phyloP scores from a whole-genome alignment of 331 rosid genomes.

The Pyracantha coccinea region DNA sequence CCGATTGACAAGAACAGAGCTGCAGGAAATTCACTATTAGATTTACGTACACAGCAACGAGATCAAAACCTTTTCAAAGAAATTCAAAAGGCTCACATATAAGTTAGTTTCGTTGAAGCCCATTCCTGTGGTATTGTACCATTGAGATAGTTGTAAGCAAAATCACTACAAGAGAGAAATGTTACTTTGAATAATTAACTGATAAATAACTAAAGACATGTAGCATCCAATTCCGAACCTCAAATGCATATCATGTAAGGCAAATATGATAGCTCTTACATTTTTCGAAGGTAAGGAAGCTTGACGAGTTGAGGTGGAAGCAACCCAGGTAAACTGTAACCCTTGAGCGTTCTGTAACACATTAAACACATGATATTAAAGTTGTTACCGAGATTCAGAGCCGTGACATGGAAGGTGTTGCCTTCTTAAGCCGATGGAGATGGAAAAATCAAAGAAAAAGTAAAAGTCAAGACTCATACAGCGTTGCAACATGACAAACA shows the following conservation, averaged over 20 bases:
- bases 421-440: no score
- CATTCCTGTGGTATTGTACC: slow-evolving; percentile 75
- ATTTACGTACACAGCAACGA: background rate
- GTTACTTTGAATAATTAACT: background rate
- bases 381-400: background rate
- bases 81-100: slow-evolving; percentile 40
- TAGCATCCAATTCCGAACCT: no score
- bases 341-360: slow-evolving; percentile 38
- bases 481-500: slow-evolving; percentile 56
- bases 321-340: slow-evolving; percentile 53
- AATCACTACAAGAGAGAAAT: slow-evolving; percentile 40
- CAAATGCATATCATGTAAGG: no score
- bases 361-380: background rate
- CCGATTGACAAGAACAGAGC: slow-evolving; percentile 58
- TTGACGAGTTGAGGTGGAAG: slow-evolving; percentile 79
- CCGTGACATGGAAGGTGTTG: background rate
- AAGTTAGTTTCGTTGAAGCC: slow-evolving; percentile 43
- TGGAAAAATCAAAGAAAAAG: no score
- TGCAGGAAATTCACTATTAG: slow-evolving; percentile 29
- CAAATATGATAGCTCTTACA: slow-evolving; percentile 35
- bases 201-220: background rate
- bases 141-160: slow-evolving; percentile 53
- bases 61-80: background rate
- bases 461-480: slow-evolving; percentile 32
- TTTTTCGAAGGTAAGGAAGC: slow-evolving; percentile 54